Conservation (phyloP, 75 land plant genomes). For the Pinus tabuliformis region DNA sequence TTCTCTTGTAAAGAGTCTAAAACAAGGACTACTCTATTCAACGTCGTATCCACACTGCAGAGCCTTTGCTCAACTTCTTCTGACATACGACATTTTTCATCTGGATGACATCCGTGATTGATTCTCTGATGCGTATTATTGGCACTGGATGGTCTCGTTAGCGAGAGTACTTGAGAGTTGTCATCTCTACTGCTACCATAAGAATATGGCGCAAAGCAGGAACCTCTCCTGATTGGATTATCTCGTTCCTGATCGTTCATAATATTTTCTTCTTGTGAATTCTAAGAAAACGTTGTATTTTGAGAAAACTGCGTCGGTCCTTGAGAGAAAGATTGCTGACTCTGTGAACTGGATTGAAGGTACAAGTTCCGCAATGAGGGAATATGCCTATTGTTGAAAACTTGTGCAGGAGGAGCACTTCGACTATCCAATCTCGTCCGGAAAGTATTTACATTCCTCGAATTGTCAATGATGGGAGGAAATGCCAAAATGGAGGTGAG, state of each 20-base stretch:
- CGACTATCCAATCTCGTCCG: constrained; percentile 9
- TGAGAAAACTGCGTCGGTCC: background rate
- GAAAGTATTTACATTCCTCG: constrained; percentile 4
- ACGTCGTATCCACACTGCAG: constrained; percentile 40
- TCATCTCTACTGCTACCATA: constrained; percentile 5
- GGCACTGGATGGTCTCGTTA: background rate
- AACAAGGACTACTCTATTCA: constrained; percentile 43
- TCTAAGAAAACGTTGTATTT: constrained; percentile 2
- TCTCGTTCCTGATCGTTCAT: constrained; percentile 22
- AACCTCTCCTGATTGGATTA: constrained; percentile 30
- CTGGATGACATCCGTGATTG: background rate
- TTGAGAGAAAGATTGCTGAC: constrained; percentile 7
- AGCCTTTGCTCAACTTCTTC: constrained; percentile 46
- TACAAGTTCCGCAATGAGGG: background rate
- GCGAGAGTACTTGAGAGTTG: constrained; percentile 1
- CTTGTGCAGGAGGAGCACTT: constrained; percentile 4
- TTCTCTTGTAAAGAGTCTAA: too few species aligned
- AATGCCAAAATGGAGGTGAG: constrained; percentile 2
- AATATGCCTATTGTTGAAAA: constrained; percentile 10
- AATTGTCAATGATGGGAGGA: background rate
- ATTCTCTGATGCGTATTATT: background rate
- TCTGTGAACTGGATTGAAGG: background rate
- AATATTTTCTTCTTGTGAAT: constrained; percentile 2
- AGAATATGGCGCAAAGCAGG: constrained; percentile 21
- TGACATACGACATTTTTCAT: too few species aligned